Evolutionary conservation across 257 asterid species (phyloP), one percentile per base, ranked within the genome.

Genomic region (Solanum piurae): DNA sequence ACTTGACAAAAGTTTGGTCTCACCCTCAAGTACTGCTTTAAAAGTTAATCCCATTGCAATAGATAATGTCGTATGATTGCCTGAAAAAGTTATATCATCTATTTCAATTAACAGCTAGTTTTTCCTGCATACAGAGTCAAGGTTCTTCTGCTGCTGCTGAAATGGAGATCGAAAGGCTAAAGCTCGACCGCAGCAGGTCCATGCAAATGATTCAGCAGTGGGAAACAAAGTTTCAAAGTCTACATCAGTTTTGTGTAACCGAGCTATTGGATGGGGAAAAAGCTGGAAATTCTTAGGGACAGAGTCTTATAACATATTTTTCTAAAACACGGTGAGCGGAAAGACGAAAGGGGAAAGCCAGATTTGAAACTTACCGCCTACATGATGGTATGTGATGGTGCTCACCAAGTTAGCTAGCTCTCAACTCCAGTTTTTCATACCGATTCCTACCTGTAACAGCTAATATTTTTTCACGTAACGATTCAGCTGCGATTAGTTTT

Each of bases 91-190:
- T 58, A 23, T 69, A 23, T 69, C 66, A 84, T 12, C 9, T 7
- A 64, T 84, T 12, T 23, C 87, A 23, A 44, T 10, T 82, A 82
- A 49, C 33, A 49, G 69, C 13, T 66, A 49, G 27, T 64, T 0
- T 73, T 73, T 18, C 36, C 34, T 72, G 74, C n/a, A 73, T 83
- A 33, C 91, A 95, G 98, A 94, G 94, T 91, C 93, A 91, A 88
- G 95, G 98, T 71, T 94, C 99, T 86, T 90, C 94, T 72, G 98
- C 94, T 37, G 98, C 98, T 83, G 91, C 93, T 83, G 95, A 94
- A 93, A 91, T 94, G 91, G 98, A 97, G 13, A 87, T 94, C 40
- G 96, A 93, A 89, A 94, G 93, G 93, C 89, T 93, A 85, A 96
- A 95, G 62, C 87, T 91, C 4, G 95, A 94, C 34, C 88, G 87